Conservation (phyloP, 225 moss, liverwort and hornwort genomes). For the Anthoceros angustus region DNA sequence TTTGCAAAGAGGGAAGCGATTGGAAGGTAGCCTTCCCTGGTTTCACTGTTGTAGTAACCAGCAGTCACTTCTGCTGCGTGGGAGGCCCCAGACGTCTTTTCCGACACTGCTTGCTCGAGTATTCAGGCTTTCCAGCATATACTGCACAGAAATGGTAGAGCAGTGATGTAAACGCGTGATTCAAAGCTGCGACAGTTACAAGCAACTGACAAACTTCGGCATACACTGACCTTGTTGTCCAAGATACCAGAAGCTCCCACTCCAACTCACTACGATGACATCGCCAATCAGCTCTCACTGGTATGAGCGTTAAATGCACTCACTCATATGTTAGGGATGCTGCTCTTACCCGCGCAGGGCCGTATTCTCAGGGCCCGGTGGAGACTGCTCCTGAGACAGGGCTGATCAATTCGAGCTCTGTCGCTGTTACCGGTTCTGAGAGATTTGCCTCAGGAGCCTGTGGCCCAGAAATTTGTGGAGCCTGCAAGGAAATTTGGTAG, state of each 20-base stretch:
- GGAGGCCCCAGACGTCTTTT: slow-evolving; percentile 22
- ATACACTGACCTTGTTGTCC: no score
- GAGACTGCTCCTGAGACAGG: neutral
- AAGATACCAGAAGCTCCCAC: neutral
- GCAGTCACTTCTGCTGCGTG: slow-evolving; percentile 57
- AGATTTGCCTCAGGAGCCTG: neutral
- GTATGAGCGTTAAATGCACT: no score
- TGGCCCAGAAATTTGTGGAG: no score
- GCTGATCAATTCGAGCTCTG: neutral
- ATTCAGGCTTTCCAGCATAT: slow-evolving; percentile 31
- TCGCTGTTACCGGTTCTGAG: neutral
- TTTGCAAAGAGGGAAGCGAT: slow-evolving; percentile 45
- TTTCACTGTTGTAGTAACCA: slow-evolving; percentile 48
- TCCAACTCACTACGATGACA: slow-evolving; percentile 15
- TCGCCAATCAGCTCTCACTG: slow-evolving; percentile 14
- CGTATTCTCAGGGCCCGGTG: neutral
- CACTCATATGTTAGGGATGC: neutral
- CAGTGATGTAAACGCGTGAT: neutral
- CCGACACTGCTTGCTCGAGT: slow-evolving; percentile 18
- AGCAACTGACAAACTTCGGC: no score
- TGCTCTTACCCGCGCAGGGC: neutral
- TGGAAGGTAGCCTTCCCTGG: slow-evolving; percentile 42
- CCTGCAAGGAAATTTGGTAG: no score
- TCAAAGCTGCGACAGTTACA: no score
- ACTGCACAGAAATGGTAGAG: slow-evolving; percentile 30